These are phyloP conservation scores for Saposhnikovia divaricata DNA, from an alignment of 129 eudicot species.

Conservation along the genomic window DNA sequence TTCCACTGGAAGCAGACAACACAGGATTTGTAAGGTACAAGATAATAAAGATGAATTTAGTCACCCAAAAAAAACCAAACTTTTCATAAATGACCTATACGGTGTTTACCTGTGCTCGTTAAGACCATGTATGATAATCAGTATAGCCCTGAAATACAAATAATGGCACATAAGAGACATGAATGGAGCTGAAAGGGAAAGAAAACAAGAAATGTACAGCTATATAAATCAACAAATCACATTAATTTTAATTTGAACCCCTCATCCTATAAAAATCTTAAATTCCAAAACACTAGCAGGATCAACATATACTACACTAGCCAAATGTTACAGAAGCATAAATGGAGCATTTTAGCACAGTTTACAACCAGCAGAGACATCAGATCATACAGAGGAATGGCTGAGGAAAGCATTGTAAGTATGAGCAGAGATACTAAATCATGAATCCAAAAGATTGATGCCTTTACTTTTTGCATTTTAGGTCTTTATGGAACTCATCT, in stretches of 20 bases:
- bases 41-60: not conserved
- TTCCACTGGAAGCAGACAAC: conserved; percentile 54
- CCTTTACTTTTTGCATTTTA: not conserved
- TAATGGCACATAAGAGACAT: not conserved
- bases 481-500: not conserved
- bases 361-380: not conserved
- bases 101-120: conserved; percentile 81
- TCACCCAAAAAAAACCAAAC: not conserved
- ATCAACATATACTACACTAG: not conserved
- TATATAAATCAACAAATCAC: not conserved
- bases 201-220: not conserved
- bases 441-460: not conserved
- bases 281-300: not conserved
- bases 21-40: conserved; percentile 7
- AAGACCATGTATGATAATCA: conserved; percentile 85
- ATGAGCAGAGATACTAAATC: not conserved
- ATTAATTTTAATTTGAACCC: not conserved
- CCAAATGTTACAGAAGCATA: not conserved
- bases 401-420: not conserved
- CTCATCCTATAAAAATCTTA: not conserved
- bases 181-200: not conserved
- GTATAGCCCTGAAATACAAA: conserved; percentile 61
- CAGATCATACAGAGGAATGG: not conserved
- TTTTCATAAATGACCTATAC: not conserved
- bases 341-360: not conserved